Evolutionary conservation across 148 eudicot genomes (phyloP).

Genomic region (Silene conica): DNA sequence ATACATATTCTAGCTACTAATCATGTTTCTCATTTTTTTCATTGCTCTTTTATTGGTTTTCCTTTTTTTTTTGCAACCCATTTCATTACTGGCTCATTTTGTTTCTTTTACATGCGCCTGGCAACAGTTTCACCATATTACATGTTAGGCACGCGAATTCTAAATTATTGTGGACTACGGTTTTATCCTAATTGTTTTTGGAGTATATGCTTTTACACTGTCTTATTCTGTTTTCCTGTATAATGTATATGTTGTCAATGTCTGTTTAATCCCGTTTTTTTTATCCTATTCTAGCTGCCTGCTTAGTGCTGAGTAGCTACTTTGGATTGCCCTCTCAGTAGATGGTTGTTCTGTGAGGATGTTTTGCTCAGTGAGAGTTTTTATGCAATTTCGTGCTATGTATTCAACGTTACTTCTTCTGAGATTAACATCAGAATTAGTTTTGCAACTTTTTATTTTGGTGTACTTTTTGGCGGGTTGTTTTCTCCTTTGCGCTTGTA

Average conservation of each 20-base stretch:
- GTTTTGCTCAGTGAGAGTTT: neutral
- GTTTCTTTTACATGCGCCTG: too few relatives aligned
- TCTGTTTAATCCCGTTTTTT: too few relatives aligned
- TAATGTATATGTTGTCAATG: neutral
- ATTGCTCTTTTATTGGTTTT: neutral
- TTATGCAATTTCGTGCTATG: neutral
- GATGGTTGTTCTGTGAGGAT: too few relatives aligned
- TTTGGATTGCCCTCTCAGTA: too few relatives aligned
- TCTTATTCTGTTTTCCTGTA: neutral
- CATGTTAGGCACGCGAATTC: too few relatives aligned
- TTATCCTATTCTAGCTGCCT: neutral
- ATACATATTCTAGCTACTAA: neutral
- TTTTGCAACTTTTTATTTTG: neutral
- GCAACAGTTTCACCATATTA: too few relatives aligned
- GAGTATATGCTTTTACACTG: neutral
- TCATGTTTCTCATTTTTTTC: neutral
- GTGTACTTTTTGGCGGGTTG: neutral
- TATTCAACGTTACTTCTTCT: neutral
- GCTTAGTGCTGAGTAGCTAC: neutral
- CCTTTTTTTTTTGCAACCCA: neutral
- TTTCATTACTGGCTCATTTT: too few relatives aligned
- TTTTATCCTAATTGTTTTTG: too few relatives aligned
- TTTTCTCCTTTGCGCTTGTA: too few relatives aligned
- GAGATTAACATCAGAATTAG: neutral
- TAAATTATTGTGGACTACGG: too few relatives aligned